Evolutionary conservation across 2,329 filamentous ascomycete genomes (phyloP), one percentile per base, ranked within the genome.

Genomic region (Rhynchosporium secalis): DNA sequence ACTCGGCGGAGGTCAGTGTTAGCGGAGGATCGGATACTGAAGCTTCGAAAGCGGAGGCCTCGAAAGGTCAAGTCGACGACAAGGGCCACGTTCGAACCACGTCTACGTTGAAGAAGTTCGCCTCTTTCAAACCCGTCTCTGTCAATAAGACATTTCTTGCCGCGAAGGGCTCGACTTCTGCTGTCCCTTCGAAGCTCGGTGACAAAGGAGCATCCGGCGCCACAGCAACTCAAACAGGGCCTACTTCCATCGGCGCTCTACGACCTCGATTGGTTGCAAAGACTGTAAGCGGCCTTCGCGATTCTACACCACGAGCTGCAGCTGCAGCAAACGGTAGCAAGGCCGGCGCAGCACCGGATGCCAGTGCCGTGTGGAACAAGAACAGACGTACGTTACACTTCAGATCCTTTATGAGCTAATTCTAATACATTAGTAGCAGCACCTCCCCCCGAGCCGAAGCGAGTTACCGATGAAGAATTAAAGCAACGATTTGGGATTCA

Each of bases 401-500:
- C n/a, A 3, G 28, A 52, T 41, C 63, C 29, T 64, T 36, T 60
- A n/a, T 12, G 12, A 41, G 12, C 31, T 38, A 12, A 28, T 36
- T 62, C 72, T 76, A 70, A 74, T 69, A 45, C 58, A 47, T 36
- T 47, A 52, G 41, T 69, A 89, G 85, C 86, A 57, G 80, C 81
- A 6, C 83, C 86, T 58, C 82, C 83, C 6, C 86, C 88, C 6
- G 89, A 92, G 64, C 87, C 89, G 4, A 92, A 91, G 74, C 91
- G 92, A 72, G 86, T 92, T 63, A 94, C 91, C 3, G 91, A 96
- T 70, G 91, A 96, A 74, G 91, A 96, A 73, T 81, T 96, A 38
- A 84, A 86, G 72, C 89, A 92, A 74, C 90, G 92, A 73, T 92
- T 91, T 75, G 91, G 91, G 38, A 95, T 95, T 71, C 91, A 95